These are phyloP conservation scores for Knufia petricola DNA, from an alignment of 2,329 filamentous ascomycete genomes.

Conservation along the genomic window DNA sequence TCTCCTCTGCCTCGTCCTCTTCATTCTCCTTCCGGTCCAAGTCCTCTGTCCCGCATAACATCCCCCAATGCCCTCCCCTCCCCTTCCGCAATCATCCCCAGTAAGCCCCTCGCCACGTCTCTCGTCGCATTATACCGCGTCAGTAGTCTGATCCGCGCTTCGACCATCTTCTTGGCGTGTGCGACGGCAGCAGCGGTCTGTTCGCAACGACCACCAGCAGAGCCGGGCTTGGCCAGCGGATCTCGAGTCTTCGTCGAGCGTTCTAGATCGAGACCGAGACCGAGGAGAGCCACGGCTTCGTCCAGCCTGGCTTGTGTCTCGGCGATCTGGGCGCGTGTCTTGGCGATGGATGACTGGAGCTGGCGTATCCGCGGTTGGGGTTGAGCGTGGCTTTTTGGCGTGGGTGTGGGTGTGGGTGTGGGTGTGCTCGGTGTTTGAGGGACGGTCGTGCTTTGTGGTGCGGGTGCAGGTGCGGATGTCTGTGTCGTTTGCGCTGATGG, in stretches of 20 bases:
- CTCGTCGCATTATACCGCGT: constrained; percentile 64
- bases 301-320: neutral
- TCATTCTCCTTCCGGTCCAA: no score
- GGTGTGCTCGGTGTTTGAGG: no score
- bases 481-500: no score
- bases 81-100: constrained; percentile 56
- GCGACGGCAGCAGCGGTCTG: neutral
- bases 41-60: constrained; percentile 13
- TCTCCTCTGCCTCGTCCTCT: neutral
- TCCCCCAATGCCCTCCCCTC: constrained; percentile 16
- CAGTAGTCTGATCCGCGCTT: constrained; percentile 52
- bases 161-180: neutral
- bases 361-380: neutral
- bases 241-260: no score
- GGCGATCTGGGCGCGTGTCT: neutral
- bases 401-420: neutral
- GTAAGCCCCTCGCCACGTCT: constrained; percentile 55
- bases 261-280: no score
- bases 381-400: neutral
- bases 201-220: neutral
- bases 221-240: no score
- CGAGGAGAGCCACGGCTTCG: no score
- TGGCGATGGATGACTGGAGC: neutral
- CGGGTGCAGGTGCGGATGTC: neutral
- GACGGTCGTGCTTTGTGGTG: neutral